Percentiles rank a stretch among this genome's conserved stretches.
phyloP scores from a whole-genome alignment of 495 filamentous ascomycete genomes.

The Chaetomium tenue region DNA sequence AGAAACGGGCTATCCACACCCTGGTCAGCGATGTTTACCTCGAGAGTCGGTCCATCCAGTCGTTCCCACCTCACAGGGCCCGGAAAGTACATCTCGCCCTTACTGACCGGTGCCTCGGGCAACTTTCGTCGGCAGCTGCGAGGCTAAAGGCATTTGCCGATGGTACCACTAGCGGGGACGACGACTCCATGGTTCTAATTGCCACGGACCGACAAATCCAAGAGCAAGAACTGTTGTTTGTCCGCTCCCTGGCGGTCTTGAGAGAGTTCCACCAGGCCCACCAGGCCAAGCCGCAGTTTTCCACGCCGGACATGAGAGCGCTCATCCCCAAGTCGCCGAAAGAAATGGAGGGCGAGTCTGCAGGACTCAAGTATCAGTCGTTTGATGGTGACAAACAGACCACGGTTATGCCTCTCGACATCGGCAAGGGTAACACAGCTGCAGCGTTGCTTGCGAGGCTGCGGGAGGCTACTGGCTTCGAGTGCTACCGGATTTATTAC shows the following conservation, averaged over 20 bases:
- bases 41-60: constrained; percentile 47
- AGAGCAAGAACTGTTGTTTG: constrained; percentile 60
- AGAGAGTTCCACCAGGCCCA: constrained; percentile 49
- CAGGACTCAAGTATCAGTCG: constrained; percentile 70
- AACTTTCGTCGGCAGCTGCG: constrained; percentile 67
- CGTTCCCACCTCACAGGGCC: constrained; percentile 45
- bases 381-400: constrained; percentile 60
- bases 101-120: constrained; percentile 71
- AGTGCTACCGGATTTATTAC: constrained; percentile 60
- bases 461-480: constrained; percentile 65
- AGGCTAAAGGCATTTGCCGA: constrained; percentile 53
- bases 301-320: constrained; percentile 48
- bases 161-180: constrained; percentile 43
- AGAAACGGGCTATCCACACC: constrained; percentile 61
- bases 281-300: constrained; percentile 48
- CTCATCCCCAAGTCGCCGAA: constrained; percentile 42
- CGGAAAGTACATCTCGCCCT: constrained; percentile 70
- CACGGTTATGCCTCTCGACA: constrained; percentile 56
- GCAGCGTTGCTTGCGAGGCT: constrained; percentile 64
- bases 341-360: constrained; percentile 53
- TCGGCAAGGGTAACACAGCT: constrained; percentile 68
- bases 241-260: constrained; percentile 59
- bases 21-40: constrained; percentile 73
- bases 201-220: constrained; percentile 44
- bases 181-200: constrained; percentile 52